These are phyloP conservation scores for Metarhizium guizhouense DNA, from an alignment of 2,329 filamentous ascomycete genomes.

Conservation along the genomic window DNA sequence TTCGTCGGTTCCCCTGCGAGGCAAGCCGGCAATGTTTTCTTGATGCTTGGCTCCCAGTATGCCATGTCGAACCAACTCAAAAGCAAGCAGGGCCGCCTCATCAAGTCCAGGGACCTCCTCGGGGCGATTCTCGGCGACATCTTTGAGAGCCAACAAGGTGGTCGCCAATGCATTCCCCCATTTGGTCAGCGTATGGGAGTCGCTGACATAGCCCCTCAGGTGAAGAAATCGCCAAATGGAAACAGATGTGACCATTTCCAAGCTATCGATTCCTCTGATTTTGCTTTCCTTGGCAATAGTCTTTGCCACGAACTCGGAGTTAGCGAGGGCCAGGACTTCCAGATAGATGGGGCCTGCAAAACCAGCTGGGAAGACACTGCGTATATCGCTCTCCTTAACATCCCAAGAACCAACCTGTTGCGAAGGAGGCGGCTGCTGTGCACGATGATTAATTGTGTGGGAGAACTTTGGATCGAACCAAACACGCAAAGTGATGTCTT, in stretches of 20 bases:
- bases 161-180: conserved; percentile 77
- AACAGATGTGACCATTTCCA: conserved; percentile 62
- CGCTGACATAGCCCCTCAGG: conserved; percentile 75
- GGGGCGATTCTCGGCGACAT: conserved; percentile 36
- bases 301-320: conserved; percentile 59
- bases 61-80: conserved; percentile 75
- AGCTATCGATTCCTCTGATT: conserved; percentile 53
- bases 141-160: conserved; percentile 54
- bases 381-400: conserved; percentile 51
- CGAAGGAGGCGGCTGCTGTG: conserved; percentile 37
- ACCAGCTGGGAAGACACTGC: conserved; percentile 35
- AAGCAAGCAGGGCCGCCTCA: conserved; percentile 72
- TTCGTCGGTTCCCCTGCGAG: conserved; percentile 51
- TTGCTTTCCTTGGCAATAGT: conserved; percentile 53
- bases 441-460: conserved; percentile 56
- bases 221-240: conserved; percentile 84
- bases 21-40: conserved; percentile 44
- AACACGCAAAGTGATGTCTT: conserved; percentile 65
- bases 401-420: conserved; percentile 56
- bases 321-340: conserved; percentile 60
- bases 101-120: conserved; percentile 46
- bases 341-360: conserved; percentile 35
- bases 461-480: conserved; percentile 74
- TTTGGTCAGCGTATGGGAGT: conserved; percentile 66
- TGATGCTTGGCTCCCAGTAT: conserved; percentile 64